Evolutionary conservation across 345 rosid species (phyloP).

Genomic region (Arabidopsis thaliana): TAIR10.1 NC_003076.8:24634001-24634500

Average conservation of each 20-base stretch:
- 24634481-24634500: constrained; percentile 54
- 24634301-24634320: neutral
- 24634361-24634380: constrained; percentile 26
- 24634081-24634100: constrained; percentile 64
- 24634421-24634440: constrained; percentile 94
- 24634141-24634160: constrained; percentile 77
- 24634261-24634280: constrained; percentile 81
- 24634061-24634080: constrained; percentile 66
- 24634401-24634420: constrained; percentile 89
- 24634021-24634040: constrained; percentile 84
- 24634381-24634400: constrained; percentile 78
- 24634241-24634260: constrained; percentile 85
- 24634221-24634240: constrained; percentile 14
- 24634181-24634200: neutral
- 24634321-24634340: neutral
- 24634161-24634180: constrained; percentile 61
- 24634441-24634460: constrained; percentile 99
- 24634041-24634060: constrained; percentile 84
- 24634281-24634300: constrained; percentile 51
- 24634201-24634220: neutral
- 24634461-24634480: constrained; percentile 85
- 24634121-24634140: constrained; percentile 98
- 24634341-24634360: neutral
- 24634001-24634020: constrained; percentile 88
- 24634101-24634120: constrained; percentile 78